Conservation (phyloP, 1,284 basidiomycete genomes). For the Ustilago esculenta region DNA sequence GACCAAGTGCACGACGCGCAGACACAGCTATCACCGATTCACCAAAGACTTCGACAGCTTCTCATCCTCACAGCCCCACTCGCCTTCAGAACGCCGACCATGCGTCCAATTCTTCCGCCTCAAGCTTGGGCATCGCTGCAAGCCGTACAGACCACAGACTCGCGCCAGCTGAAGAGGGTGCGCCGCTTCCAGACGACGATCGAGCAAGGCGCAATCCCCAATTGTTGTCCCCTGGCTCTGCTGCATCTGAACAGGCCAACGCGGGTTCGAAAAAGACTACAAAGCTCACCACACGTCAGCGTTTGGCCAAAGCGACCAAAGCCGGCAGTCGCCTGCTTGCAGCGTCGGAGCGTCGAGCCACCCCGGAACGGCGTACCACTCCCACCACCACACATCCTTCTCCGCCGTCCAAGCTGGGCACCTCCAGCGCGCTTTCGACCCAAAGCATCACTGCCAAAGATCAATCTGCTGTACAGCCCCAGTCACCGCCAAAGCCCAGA, state of each 20-base stretch:
- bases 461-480: neutral
- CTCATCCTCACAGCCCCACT: neutral
- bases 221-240: conserved; percentile 13
- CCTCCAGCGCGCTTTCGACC: neutral
- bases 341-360: conserved; percentile 20
- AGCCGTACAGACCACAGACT: neutral
- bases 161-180: neutral
- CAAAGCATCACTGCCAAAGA: neutral
- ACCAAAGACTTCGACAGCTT: conserved; percentile 2
- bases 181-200: conserved; percentile 1
- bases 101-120: too few relatives aligned
- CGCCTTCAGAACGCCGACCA: neutral
- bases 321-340: conserved; percentile 32
- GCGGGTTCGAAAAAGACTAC: conserved; percentile 15
- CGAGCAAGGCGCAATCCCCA: neutral
- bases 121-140: too few relatives aligned
- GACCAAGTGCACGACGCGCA: neutral
- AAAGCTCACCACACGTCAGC: conserved; percentile 45
- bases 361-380: conserved; percentile 13
- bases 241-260: conserved; percentile 7
- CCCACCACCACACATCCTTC: neutral
- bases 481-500: conserved; percentile 5
- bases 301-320: conserved; percentile 47
- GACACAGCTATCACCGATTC: conserved; percentile 22
- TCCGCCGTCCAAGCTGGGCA: conserved; percentile 6